These are phyloP conservation scores for Hygrophila difformis DNA, from an alignment of 257 asterid species.

Conservation along the genomic window DNA sequence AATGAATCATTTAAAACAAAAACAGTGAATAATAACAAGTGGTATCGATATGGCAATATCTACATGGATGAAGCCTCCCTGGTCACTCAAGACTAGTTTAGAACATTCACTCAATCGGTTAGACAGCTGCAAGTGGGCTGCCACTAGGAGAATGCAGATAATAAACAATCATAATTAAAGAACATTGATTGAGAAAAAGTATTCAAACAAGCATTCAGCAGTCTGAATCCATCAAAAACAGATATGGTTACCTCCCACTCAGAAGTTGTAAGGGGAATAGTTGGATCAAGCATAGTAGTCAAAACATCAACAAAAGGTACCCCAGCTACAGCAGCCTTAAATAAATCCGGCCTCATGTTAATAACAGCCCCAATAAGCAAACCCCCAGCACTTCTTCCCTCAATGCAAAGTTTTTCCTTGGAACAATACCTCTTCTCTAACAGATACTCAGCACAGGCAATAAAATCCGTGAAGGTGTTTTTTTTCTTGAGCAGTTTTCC, in stretches of 20 bases:
- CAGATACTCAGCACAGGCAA: slow-evolving; percentile 77
- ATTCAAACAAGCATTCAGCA: background rate
- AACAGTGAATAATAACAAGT: too few species aligned
- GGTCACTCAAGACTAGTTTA: too few species aligned
- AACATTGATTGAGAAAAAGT: background rate
- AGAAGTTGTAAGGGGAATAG: slow-evolving; percentile 94
- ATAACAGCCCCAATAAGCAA: slow-evolving; percentile 88
- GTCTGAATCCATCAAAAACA: slow-evolving; percentile 7
- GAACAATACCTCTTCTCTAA: slow-evolving; percentile 71
- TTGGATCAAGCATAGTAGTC: slow-evolving; percentile 97
- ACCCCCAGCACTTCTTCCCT: slow-evolving; percentile 98
- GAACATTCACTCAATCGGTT: too few species aligned
- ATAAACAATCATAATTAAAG: too few species aligned
- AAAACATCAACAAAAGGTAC: slow-evolving; percentile 92
- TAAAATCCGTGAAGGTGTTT: slow-evolving; percentile 87
- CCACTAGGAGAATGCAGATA: too few species aligned
- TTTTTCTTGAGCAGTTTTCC: slow-evolving; percentile 87
- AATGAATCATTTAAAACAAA: too few species aligned
- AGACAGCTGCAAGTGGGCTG: too few species aligned
- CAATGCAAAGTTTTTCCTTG: slow-evolving; percentile 75
- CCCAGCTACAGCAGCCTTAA: slow-evolving; percentile 87
- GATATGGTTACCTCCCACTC: slow-evolving; percentile 91
- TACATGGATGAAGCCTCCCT: too few species aligned
- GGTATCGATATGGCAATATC: too few species aligned
- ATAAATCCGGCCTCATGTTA: slow-evolving; percentile 89